Conservation (phyloP, 441 rosid genomes). For the Adansonia madagascariensis region DNA sequence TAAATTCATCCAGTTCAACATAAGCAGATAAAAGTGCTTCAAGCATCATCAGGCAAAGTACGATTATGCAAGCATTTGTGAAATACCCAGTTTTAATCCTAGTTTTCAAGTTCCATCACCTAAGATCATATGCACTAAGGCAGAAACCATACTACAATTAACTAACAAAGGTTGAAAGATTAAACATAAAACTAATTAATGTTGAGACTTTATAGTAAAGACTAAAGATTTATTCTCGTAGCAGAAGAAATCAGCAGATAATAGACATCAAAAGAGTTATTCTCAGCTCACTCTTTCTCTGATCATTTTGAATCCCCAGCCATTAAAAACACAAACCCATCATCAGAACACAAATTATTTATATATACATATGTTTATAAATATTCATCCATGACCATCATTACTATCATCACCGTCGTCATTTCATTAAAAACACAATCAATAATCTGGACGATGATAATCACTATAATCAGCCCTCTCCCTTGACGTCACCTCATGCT, state of each 20-base stretch:
- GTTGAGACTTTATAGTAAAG: neutral
- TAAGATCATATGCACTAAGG: neutral
- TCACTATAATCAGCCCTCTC: conserved; percentile 36
- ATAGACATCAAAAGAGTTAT: neutral
- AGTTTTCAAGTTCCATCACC: neutral
- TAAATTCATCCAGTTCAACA: neutral
- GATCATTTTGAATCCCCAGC: neutral
- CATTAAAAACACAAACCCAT: neutral
- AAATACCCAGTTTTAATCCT: neutral
- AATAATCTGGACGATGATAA: conserved; percentile 25
- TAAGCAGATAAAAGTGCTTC: neutral
- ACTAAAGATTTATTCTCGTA: neutral
- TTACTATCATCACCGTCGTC: neutral
- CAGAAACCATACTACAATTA: neutral
- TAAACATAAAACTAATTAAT: neutral
- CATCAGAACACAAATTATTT: conserved; percentile 19
- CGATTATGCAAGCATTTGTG: neutral
- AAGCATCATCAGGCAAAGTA: neutral
- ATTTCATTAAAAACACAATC: neutral
- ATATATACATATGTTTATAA: neutral
- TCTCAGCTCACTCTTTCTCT: neutral
- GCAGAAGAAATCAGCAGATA: conserved; percentile 12
- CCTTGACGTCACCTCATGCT: conserved; percentile 17
- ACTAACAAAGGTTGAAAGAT: neutral
- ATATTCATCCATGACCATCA: neutral